Conservation (phyloP, 345 rosid species). For the Trapa incisa region DNA sequence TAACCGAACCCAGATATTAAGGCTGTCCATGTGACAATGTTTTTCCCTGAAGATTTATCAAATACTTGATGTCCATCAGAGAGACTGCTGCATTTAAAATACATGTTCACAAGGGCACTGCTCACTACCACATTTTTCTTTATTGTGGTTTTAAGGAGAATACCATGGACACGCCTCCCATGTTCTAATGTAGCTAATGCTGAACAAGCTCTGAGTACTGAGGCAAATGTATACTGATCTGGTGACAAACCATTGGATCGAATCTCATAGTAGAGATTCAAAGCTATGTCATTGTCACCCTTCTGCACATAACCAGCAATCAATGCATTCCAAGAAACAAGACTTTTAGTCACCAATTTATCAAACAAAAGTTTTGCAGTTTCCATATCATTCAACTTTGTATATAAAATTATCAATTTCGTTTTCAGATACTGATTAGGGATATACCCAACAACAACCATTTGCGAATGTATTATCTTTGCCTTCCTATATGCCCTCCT, state of each 20-base stretch:
- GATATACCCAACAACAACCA: slow-evolving; percentile 40
- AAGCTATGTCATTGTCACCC: slow-evolving; percentile 31
- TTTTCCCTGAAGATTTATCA: slow-evolving; percentile 24
- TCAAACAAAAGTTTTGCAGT: slow-evolving; percentile 30
- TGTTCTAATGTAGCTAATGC: slow-evolving; percentile 46
- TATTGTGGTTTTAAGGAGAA: slow-evolving; percentile 34
- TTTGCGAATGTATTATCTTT: slow-evolving; percentile 58
- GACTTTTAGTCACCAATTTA: slow-evolving; percentile 15
- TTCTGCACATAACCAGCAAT: slow-evolving; percentile 50
- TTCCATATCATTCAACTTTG: slow-evolving; percentile 37
- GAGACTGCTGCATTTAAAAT: slow-evolving; percentile 58
- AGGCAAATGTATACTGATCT: slow-evolving; percentile 61
- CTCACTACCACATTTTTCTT: slow-evolving; percentile 40
- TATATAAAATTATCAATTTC: slow-evolving; percentile 47
- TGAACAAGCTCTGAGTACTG: slow-evolving; percentile 53
- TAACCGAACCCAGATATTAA: slow-evolving; percentile 59
- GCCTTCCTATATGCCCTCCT: slow-evolving; percentile 30
- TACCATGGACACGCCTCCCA: slow-evolving; percentile 47
- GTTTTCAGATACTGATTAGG: slow-evolving; percentile 38
- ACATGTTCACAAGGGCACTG: slow-evolving; percentile 66
- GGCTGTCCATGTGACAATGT: slow-evolving; percentile 58
- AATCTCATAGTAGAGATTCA: slow-evolving; percentile 36
- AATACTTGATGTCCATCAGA: slow-evolving; percentile 37
- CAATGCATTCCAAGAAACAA: slow-evolving; percentile 50
- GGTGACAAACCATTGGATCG: slow-evolving; percentile 34